phyloP scores from a whole-genome alignment of 306 rosid genomes.

The Quercus alba region DNA sequence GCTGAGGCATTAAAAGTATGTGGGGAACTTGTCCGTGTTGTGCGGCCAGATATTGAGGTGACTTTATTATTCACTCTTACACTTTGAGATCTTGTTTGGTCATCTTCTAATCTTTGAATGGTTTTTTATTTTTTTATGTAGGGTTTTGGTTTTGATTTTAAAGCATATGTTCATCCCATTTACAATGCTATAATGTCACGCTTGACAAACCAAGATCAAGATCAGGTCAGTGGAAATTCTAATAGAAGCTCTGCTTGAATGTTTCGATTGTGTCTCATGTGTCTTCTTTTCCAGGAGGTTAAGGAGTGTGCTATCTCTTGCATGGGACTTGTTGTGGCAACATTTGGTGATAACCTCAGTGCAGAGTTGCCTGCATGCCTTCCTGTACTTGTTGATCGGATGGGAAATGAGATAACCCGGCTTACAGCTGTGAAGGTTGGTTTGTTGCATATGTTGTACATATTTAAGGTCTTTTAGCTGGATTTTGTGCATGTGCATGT shows the following conservation, averaged over 20 bases:
- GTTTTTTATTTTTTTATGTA: conserved; percentile 20
- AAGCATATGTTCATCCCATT: conserved; percentile 82
- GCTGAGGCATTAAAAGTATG: conserved; percentile 99
- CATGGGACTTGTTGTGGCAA: conserved; percentile 96
- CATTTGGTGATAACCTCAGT: conserved; percentile 89
- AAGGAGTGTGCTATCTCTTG: conserved; percentile 99
- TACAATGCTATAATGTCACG: conserved; percentile 95
- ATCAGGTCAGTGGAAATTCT: conserved; percentile 71
- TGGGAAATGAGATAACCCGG: conserved; percentile 99
- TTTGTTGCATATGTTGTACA: conserved; percentile 7
- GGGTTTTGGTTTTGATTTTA: conserved; percentile 79
- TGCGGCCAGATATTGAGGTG: conserved; percentile 88
- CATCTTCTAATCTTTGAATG: conserved; percentile 24
- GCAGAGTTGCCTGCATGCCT: conserved; percentile 81
- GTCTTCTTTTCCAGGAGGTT: conserved; percentile 68
- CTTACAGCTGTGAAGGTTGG: conserved; percentile 98
- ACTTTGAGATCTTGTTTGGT: conserved; percentile 7
- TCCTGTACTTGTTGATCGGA: conserved; percentile 98
- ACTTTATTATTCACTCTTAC: conserved; percentile 20
- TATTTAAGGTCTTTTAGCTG: neutral
- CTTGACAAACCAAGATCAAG: conserved; percentile 98
- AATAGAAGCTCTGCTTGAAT: neutral
- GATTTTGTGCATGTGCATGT: neutral
- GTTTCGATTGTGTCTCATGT: conserved; percentile 21
- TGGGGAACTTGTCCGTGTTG: conserved; percentile 91